Evolutionary conservation across 768 basidiomycete genomes (phyloP), one percentile per base, ranked within the genome.

Genomic region (Podaxis sp.): DNA sequence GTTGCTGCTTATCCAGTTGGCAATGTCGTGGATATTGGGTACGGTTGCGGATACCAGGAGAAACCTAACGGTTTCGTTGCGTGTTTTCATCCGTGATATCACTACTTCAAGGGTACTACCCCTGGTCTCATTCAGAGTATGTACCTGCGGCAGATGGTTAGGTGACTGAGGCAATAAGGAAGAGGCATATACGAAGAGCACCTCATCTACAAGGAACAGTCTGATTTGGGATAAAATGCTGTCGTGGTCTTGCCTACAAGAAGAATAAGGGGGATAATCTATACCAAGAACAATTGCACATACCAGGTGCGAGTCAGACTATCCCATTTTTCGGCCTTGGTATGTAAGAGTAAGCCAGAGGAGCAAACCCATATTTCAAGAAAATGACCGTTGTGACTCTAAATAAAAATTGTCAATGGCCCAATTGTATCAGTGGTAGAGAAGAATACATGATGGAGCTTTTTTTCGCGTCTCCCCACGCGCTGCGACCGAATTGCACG

Each of bases 81-180:
- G 83, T 2, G 85, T 76, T 74, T 91, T 96, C 93, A 99, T 96
- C 26, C 97, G 87, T 2, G 93, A 91, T 50, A 96, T 81, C n/a
- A 99, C 85, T 17, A 96, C 96, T 77, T 99, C 97, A 2, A 99
- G 80, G 1, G 91, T 94, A 59, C 95, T 91, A 20, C 97, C 97
- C 37, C 97, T 86, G 24, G 81, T 80, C 75, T 99, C 97, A 56
- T 93, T 91, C 20, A 99, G 81, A 60, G 96, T 87, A 70, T 99
- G 96, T 1, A 98, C 92, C 91, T 99, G 64, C 20, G 12, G 53
- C 46, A 59, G 58, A 24, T 37, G 26, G 15, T 56, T 8, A 22
- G 56, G 8, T 20, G 22, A n/a, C 1, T 46, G 11, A 30, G 30
- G 30, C 30, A 7, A 33, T 8, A 28, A 22, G 20, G 46, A 56